Conservation (phyloP, 2,329 filamentous ascomycete species). For the Phialophora tarda region DNA sequence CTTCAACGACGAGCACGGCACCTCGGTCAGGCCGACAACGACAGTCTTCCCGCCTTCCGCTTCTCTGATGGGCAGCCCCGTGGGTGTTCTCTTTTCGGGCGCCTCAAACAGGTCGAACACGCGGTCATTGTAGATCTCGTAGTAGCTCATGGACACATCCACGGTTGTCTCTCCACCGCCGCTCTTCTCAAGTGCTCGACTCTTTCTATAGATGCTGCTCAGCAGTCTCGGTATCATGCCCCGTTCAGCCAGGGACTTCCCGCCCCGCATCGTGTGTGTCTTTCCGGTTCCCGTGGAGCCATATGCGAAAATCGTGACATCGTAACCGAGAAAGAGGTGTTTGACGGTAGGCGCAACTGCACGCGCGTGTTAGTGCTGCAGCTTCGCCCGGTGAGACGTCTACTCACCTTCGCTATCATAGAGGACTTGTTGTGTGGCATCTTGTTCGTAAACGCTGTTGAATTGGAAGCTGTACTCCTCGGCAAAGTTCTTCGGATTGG, state of each 20-base stretch:
- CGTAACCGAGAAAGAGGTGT: constrained; percentile 85
- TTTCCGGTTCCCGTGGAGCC: constrained; percentile 93
- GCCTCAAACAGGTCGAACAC: constrained; percentile 89
- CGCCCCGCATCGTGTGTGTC: constrained; percentile 94
- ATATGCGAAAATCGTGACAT: constrained; percentile 90
- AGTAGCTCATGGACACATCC: constrained; percentile 81
- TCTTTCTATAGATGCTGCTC: constrained; percentile 81
- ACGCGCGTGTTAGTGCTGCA: constrained; percentile 12
- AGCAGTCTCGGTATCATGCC: constrained; percentile 86
- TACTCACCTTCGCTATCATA: constrained; percentile 83
- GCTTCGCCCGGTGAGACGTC: not conserved
- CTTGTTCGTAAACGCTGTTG: constrained; percentile 85
- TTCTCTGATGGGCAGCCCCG: constrained; percentile 81
- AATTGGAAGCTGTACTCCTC: constrained; percentile 96
- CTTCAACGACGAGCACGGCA: constrained; percentile 79
- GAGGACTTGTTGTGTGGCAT: constrained; percentile 80
- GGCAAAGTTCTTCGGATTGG: constrained; percentile 87
- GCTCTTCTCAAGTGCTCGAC: constrained; percentile 85
- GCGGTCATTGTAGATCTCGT: constrained; percentile 97
- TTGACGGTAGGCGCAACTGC: constrained; percentile 87
- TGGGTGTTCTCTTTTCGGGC: constrained; percentile 80
- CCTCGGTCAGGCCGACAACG: constrained; percentile 83
- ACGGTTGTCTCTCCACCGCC: constrained; percentile 72
- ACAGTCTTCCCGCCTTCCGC: constrained; percentile 80
- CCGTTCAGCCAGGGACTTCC: constrained; percentile 80